Base-by-base conservation (phyloP, 1,284 basidiomycete genomes). In the Sutorius eximius region DNA sequence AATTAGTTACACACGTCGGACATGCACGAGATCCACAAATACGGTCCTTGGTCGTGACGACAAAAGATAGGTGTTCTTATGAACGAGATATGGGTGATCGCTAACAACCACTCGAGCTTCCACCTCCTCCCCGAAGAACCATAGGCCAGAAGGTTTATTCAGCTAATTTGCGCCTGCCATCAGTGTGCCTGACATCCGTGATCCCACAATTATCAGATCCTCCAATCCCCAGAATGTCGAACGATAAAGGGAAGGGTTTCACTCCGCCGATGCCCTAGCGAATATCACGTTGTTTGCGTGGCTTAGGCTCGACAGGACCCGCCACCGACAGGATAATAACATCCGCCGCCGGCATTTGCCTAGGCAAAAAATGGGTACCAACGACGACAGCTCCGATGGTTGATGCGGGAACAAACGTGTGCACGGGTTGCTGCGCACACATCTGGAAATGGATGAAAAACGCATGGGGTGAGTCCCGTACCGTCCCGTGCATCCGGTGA, bases 161-260 rank as follows among this genome's bases (percentile, higher is more conserved):
- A 59, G 41, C 36, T 37, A 41, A 51, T 41, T 24, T 32, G 36
- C 33, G 27, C 36, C 15, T 45, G 16, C 5, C 49, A 64, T 62
- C 62, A 65, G 2, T 48, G 60, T 61, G 62, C 60, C 60, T 62
- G 48, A 48, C 62, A 29, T 49, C 40, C 49, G 20, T 5, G 45
- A 16, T 51, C 41, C 29, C 59, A 45, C 43, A 44, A 37, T 44
- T 41, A 48, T 42, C 15, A 57, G 49, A 59, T 59, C n/a, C 8
- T 41, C 24, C 24, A 49, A 44, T 49, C 32, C 42, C 61, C 50
- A 58, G 36, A 32, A 40, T 32, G n/a, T 45, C 41, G 46, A 57
- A 30, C 2, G 33, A 51, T 29, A 22, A 40, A 9, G 16, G 13
- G 8, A 45, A 32, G 24, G n/a, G 8, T 7, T 7, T 15, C 45